Evolutionary conservation across 257 asterid species (phyloP).

Genomic region (Petunia axillaris): DNA sequence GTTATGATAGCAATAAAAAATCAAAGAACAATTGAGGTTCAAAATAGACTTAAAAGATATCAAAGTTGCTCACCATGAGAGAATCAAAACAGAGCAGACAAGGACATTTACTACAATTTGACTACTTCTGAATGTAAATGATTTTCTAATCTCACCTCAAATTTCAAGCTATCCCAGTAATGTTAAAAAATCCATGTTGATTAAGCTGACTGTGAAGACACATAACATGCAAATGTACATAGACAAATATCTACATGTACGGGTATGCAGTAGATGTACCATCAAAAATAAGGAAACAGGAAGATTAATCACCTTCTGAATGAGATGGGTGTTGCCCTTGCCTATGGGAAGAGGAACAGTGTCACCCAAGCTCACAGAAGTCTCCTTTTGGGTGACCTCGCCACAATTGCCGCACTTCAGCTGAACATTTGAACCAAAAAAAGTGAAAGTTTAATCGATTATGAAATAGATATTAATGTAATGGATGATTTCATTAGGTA

Average conservation of each 20-base stretch:
- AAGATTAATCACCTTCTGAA: slow-evolving; percentile 61
- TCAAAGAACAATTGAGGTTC: not conserved
- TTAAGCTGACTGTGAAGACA: not conserved
- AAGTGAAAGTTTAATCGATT: not conserved
- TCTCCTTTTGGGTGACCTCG: slow-evolving; percentile 71
- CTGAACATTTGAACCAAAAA: slow-evolving; percentile 38
- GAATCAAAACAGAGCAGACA: not conserved
- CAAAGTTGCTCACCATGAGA: not conserved
- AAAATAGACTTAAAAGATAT: not conserved
- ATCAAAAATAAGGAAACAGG: not conserved
- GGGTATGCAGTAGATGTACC: not conserved
- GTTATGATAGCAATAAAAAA: slow-evolving; percentile 15
- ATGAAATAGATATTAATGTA: not conserved
- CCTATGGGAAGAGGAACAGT: slow-evolving; percentile 61
- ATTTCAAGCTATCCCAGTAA: not conserved
- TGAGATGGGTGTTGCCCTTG: slow-evolving; percentile 62
- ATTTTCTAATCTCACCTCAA: slow-evolving; percentile 3
- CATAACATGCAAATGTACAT: not conserved
- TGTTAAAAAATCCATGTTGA: not conserved
- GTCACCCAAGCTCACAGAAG: slow-evolving; percentile 65
- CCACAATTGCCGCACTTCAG: slow-evolving; percentile 82
- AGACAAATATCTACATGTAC: not conserved
- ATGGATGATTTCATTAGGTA: not conserved
- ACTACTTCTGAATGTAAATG: not conserved
- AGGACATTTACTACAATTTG: not conserved